phyloP scores from a whole-genome alignment of 2,329 filamentous ascomycete species.

The Pezicula rhizophila region DNA sequence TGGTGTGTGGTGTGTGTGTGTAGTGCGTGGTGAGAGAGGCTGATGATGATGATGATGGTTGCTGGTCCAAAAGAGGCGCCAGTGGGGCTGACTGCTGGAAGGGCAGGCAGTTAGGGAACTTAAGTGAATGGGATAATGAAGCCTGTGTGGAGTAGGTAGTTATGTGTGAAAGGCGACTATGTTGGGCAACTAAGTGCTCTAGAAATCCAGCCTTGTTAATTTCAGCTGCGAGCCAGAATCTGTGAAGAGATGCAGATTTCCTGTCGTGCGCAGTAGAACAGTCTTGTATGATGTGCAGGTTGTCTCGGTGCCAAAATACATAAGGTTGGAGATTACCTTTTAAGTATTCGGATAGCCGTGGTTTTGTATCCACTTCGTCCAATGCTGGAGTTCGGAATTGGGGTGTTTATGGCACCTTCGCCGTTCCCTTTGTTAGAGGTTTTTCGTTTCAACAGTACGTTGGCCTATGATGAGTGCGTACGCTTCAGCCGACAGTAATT shows the following conservation, averaged over 20 bases:
- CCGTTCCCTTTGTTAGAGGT: no score
- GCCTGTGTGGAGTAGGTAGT: constrained; percentile 4
- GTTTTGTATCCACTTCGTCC: background rate
- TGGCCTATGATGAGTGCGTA: no score
- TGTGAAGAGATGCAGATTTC: no score
- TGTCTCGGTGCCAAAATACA: background rate
- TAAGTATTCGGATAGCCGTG: background rate
- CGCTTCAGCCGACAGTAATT: no score
- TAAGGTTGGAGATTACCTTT: constrained; percentile 1
- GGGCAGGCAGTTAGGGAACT: constrained; percentile 3
- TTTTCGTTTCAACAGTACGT: no score
- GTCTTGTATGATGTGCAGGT: no score
- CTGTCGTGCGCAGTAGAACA: no score
- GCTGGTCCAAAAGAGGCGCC: constrained; percentile 16
- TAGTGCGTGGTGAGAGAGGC: constrained; percentile 11
- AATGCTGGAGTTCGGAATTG: background rate
- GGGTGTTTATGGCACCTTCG: no score
- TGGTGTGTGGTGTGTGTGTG: constrained; percentile 4
- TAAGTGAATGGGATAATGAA: background rate
- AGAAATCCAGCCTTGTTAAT: no score
- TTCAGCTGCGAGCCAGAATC: no score
- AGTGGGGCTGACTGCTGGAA: constrained; percentile 6
- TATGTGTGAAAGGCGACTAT: no score
- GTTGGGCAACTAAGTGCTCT: no score
- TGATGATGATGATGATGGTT: constrained; percentile 21